Evolutionary conservation across 139 green algal genomes (phyloP).

Genomic region (Volvox reticuliferus): DNA sequence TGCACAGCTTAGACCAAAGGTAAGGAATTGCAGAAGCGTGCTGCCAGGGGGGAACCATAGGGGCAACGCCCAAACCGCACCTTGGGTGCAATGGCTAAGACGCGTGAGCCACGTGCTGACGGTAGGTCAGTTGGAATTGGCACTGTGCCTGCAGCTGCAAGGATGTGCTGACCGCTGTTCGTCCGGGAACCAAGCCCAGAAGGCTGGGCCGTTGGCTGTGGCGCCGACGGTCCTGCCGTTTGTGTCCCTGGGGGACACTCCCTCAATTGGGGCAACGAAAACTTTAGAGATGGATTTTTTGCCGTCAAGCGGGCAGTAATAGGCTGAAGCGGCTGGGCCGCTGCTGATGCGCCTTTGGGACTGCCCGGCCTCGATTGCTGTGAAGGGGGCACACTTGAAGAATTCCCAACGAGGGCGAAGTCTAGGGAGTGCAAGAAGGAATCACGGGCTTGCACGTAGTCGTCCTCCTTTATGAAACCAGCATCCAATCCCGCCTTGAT

Average conservation of each 20-base stretch:
- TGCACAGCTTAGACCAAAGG: not conserved
- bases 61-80: not conserved
- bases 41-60: not conserved
- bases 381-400: not conserved
- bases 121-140: constrained; percentile 42
- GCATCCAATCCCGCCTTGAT: constrained; percentile 85
- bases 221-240: not conserved
- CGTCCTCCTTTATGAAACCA: constrained; percentile 81
- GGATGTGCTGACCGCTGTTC: not conserved
- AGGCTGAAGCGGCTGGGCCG: constrained; percentile 8
- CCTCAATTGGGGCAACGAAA: too few relatives aligned
- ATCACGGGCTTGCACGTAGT: constrained; percentile 78
- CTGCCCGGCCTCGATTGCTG: constrained; percentile 24
- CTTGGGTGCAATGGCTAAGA: not conserved
- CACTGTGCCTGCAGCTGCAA: constrained; percentile 20
- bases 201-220: not conserved
- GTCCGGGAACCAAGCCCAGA: not conserved
- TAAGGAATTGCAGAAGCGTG: too few relatives aligned
- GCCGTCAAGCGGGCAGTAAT: not conserved
- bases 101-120: not conserved
- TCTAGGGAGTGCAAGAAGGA: constrained; percentile 80
- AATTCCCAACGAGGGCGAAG: constrained; percentile 48
- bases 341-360: not conserved
- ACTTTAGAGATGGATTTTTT: too few relatives aligned
- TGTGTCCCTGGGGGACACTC: not conserved